Evolutionary conservation across 2,329 filamentous ascomycete species (phyloP), one percentile per base, ranked within the genome.

Genomic region (Colletotrichum sp.): DNA sequence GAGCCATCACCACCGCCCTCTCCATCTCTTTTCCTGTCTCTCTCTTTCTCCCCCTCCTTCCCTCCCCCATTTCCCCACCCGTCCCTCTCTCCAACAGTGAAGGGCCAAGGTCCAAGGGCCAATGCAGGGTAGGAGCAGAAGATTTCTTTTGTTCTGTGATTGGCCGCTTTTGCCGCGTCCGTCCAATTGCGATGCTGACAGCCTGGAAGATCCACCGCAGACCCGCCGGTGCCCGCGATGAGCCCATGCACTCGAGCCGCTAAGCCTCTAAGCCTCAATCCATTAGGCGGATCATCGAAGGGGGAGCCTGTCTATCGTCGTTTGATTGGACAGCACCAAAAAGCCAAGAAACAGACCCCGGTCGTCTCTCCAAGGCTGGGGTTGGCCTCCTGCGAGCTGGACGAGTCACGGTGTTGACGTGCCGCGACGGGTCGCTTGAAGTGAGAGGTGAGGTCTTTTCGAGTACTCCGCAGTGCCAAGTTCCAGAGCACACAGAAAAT

Each of bases 201-300:
- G 39, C 63, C 55, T 19, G 27, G 55, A 22, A 39, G 25, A 13
- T 39, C 72, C 72, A 63, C 30, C 32, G 11, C 19, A 44, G 19
- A 15, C 59, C 30, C 71, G 44, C 44, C 39, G 13, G 9, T 59
- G 55, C 55, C 61, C 68, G 39, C 57, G 69, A 63, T 67, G 39
- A 32, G 30, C 57, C 72, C 69, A 75, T 72, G 72, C 69, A 27
- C 28, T 64, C 61, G 34, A 57, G 61, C 69, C 68, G 69, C 72
- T 75, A 74, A 65, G 71, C 66, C 71, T 76, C 74, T 76, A 76
- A 76, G 74, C 74, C 74, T 75, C 74, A 76, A 71, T 76, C 48
- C 66, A 25, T 71, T 27, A 55, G 22, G 72, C 66, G 60, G 19
- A 75, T 75, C 71, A 25, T 52, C 34, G 48, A 64, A 70, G 19